Evolutionary conservation across 1,284 basidiomycete species (phyloP).

Genomic region (Cerrena zonata): DNA sequence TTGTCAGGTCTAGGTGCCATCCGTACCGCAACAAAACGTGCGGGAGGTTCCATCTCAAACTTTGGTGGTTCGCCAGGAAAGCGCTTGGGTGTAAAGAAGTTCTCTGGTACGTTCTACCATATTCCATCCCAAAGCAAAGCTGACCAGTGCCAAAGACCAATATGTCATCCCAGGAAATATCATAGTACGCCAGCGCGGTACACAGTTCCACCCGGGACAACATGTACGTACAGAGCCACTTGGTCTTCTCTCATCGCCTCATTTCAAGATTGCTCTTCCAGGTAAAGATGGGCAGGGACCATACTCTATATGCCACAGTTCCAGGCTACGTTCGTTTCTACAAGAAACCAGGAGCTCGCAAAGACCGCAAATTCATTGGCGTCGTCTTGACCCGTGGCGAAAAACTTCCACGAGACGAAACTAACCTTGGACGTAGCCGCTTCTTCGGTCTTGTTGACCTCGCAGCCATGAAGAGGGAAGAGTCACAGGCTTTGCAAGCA

Average conservation of each 20-base stretch:
- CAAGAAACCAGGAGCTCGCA: conserved; percentile 63
- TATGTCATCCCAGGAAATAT: conserved; percentile 89
- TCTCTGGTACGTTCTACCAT: conserved; percentile 61
- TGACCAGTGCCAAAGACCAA: conserved; percentile 53
- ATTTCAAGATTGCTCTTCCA: conserved; percentile 28
- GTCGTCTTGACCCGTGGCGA: conserved; percentile 76
- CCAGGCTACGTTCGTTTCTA: conserved; percentile 92
- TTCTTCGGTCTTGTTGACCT: conserved; percentile 71
- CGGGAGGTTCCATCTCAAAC: conserved; percentile 87
- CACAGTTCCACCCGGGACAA: conserved; percentile 85
- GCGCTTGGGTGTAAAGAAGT: conserved; percentile 89
- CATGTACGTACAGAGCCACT: conserved; percentile 52
- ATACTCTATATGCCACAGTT: conserved; percentile 82
- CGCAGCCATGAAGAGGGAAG: conserved; percentile 14
- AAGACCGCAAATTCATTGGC: conserved; percentile 76
- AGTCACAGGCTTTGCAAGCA: conserved; percentile 3
- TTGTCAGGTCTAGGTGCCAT: conserved; percentile 53
- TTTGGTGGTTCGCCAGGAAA: conserved; percentile 87
- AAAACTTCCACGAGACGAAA: conserved; percentile 76
- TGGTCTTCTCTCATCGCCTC: background rate
- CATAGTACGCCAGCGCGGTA: conserved; percentile 86
- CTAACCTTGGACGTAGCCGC: conserved; percentile 65
- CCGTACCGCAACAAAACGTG: conserved; percentile 89
- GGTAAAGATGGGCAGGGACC: conserved; percentile 87
- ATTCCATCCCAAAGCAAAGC: conserved; percentile 1